Evolutionary conservation across 2,329 filamentous ascomycete genomes (phyloP).

Genomic region (Helicocarpus griseus): DNA sequence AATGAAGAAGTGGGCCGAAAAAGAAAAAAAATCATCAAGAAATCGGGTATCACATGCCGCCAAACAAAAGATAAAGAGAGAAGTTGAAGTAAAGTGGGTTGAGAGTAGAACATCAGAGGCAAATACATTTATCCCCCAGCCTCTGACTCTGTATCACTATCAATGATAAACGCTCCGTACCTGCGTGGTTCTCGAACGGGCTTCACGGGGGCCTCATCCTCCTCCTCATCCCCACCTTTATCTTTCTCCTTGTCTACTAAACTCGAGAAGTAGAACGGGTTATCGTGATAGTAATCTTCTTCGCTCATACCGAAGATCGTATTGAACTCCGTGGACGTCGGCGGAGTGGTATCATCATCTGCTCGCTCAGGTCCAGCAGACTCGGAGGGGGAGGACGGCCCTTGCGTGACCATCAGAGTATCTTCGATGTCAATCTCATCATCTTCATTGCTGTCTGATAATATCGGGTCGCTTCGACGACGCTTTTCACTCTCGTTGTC

Average conservation of each 20-base stretch:
- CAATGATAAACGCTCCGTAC: constrained; percentile 33
- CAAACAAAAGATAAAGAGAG: background rate
- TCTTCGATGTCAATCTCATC: constrained; percentile 2
- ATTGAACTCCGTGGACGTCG: constrained; percentile 23
- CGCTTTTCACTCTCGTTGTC: constrained; percentile 3
- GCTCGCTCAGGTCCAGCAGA: background rate
- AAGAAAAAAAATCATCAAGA: background rate
- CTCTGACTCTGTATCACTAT: constrained; percentile 33
- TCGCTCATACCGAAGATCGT: constrained; percentile 20
- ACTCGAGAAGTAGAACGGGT: constrained; percentile 3
- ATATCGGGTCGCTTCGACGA: constrained; percentile 4
- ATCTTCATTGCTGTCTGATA: constrained; percentile 8
- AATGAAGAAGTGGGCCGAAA: background rate
- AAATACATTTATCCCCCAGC: background rate
- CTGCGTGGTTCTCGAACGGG: constrained; percentile 24
- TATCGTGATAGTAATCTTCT: constrained; percentile 3
- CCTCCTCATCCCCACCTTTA: constrained; percentile 15
- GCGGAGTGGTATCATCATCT: constrained; percentile 12
- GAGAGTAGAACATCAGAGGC: background rate
- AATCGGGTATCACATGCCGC: background rate
- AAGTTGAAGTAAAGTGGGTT: background rate
- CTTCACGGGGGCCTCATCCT: constrained; percentile 23
- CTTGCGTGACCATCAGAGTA: background rate
- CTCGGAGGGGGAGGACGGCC: constrained; percentile 7
- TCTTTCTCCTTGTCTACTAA: background rate